A percentile compares a stretch with the other conserved stretches of the same genome.
phyloP scores from a whole-genome alignment of 2,329 filamentous ascomycete genomes.

The Pseudogymnoascus sp. region DNA sequence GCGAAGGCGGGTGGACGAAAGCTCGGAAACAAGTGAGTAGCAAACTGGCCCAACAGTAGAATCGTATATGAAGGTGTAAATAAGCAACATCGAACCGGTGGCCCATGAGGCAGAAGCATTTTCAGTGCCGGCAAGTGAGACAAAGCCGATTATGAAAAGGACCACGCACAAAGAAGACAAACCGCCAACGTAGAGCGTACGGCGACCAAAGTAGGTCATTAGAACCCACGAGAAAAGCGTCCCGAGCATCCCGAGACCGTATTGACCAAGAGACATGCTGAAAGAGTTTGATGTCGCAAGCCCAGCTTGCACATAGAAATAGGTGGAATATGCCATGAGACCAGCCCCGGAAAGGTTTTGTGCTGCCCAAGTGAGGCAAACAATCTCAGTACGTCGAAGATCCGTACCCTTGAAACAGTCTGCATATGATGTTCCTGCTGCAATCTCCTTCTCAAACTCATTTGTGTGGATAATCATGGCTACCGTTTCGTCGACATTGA shows the following conservation, averaged over 20 bases:
- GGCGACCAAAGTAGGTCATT: slow-evolving; percentile 42
- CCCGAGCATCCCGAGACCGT: slow-evolving; percentile 41
- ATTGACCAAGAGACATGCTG: slow-evolving; percentile 43
- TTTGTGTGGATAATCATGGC: slow-evolving; percentile 49
- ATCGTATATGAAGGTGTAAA: slow-evolving; percentile 38
- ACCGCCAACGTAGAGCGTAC: slow-evolving; percentile 47
- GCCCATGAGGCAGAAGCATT: slow-evolving; percentile 38
- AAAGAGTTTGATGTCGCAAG: slow-evolving; percentile 43
- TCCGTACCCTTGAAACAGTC: slow-evolving; percentile 45
- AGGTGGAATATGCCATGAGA: slow-evolving; percentile 1
- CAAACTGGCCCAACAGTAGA: slow-evolving; percentile 38
- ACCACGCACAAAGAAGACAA: slow-evolving; percentile 34
- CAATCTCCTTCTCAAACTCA: slow-evolving; percentile 41
- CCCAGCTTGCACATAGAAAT: slow-evolving; percentile 34
- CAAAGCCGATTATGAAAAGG: slow-evolving; percentile 41
- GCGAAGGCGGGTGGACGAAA: slow-evolving; percentile 33
- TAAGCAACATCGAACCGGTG: slow-evolving; percentile 32
- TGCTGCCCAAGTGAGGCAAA: slow-evolving; percentile 51
- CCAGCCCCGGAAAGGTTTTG: slow-evolving; percentile 45
- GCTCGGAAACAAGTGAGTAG: slow-evolving; percentile 36
- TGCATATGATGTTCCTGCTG: slow-evolving; percentile 36
- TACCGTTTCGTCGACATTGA: slow-evolving; percentile 28
- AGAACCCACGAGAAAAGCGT: slow-evolving; percentile 45
- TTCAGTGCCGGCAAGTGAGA: slow-evolving; percentile 35
- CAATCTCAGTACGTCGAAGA: slow-evolving; percentile 44